Percentiles rank a stretch among this genome's conserved stretches.
phyloP scores from a whole-genome alignment of 495 filamentous ascomycete species.

The Choiromyces venosus region DNA sequence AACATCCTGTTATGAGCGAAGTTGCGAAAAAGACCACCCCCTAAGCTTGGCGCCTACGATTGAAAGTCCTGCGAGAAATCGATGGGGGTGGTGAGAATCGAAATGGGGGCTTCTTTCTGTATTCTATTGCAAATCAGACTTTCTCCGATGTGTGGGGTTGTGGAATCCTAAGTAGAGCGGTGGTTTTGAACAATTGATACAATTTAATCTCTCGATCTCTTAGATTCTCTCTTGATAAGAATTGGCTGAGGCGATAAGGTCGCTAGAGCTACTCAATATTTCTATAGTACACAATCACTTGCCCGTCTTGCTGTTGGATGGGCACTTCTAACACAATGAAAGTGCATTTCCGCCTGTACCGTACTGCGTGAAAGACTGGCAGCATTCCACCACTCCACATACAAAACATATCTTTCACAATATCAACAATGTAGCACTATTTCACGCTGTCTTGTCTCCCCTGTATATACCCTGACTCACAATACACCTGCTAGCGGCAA shows the following conservation, averaged over 20 bases:
- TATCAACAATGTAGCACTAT: background rate
- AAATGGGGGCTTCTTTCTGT: background rate
- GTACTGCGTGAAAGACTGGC: background rate
- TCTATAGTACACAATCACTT: background rate
- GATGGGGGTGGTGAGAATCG: background rate
- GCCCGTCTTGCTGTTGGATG: background rate
- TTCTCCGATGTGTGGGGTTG: background rate
- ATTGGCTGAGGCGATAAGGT: background rate
- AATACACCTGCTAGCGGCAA: background rate
- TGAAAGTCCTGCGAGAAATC: background rate
- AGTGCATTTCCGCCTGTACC: background rate
- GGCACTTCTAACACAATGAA: background rate
- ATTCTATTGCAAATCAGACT: background rate
- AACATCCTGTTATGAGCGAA: conserved; percentile 7
- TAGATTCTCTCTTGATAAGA: background rate
- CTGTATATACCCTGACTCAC: background rate
- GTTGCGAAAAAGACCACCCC: background rate
- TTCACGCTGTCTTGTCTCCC: background rate
- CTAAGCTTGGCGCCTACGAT: background rate
- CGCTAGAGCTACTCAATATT: background rate
- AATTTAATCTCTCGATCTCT: background rate
- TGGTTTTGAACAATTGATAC: background rate
- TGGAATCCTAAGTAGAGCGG: background rate
- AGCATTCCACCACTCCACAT: background rate
- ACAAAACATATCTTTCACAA: background rate